A percentile compares a stretch with the other conserved stretches of the same genome.
These are phyloP conservation scores for Avicennia marina DNA, from an alignment of 257 asterid species.

Conservation along the genomic window DNA sequence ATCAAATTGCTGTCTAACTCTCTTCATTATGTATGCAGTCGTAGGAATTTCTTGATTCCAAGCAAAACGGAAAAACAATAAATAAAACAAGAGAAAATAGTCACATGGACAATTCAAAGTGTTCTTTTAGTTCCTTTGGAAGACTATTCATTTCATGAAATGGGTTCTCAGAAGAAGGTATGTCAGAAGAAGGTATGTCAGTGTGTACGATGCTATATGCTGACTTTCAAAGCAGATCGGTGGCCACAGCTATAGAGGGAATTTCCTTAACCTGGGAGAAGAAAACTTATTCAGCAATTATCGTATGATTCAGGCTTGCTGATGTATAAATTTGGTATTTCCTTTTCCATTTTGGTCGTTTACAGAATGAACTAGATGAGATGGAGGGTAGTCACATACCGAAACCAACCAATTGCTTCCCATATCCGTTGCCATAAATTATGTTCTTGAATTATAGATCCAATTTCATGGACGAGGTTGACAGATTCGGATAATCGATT, in stretches of 20 bases:
- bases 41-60: background rate
- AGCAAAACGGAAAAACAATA: background rate
- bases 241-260: slow-evolving; percentile 22
- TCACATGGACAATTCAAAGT: background rate
- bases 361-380: slow-evolving; percentile 2
- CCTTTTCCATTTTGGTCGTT: background rate
- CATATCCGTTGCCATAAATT: slow-evolving; percentile 38
- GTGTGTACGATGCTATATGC: slow-evolving; percentile 18
- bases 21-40: slow-evolving; percentile 5
- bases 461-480: slow-evolving; percentile 62
- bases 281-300: slow-evolving; percentile 8
- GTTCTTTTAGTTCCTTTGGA: background rate
- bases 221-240: slow-evolving; percentile 16
- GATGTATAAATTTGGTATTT: background rate
- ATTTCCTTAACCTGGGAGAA: slow-evolving; percentile 27
- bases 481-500: slow-evolving; percentile 84
- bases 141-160: background rate
- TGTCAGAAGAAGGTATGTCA: background rate
- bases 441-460: slow-evolving; percentile 47
- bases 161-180: slow-evolving; percentile 1
- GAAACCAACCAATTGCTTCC: slow-evolving; percentile 26
- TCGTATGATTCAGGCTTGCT: background rate
- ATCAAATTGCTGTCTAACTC: background rate
- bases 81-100: background rate
- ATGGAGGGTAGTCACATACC: slow-evolving; percentile 30